Base-by-base conservation (phyloP, 176 grass and related monocot species). In the Phoenix roebelenii region DNA sequence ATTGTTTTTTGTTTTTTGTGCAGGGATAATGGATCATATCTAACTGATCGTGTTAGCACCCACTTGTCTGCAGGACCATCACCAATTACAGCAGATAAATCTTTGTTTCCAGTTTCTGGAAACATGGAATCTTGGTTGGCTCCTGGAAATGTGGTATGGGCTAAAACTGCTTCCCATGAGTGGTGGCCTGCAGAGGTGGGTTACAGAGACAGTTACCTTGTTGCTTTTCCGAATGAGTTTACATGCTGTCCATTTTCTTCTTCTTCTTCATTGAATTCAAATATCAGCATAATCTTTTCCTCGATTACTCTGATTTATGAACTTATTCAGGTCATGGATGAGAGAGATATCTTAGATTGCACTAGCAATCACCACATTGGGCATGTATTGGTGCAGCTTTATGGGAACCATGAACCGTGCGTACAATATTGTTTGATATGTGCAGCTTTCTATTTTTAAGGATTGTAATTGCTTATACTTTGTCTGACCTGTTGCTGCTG, bases 171-270 rank as follows among this genome's bases (percentile, higher is more conserved):
- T 49, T 24, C 55, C 29, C 60, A 80, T 52, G 78, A 70, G 6
- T 80, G 78, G 78, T 80, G 78, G 78, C 78, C 78, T 57, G 78
- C 78, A 50, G 64, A 74, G 78, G 78, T 80, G 69, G 52, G 6
- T 28, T 19, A 16, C 54, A 53, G 15, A 69, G 18, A 35, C 48
- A 39, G 0, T 3, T 61, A 5, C 55, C 32, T 63, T 14, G 7
- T 44, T 55, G 49, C 51, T 49, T 63, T 22, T 44, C 5, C 16
- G 64, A n/a, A 50, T 50, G 55, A 17, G 26, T 14, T 50, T 39
- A 29, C 57, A 55, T 30, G 30, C 16, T 24, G 52, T 6, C 19
- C 18, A 23, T 3, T 56, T 56, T 22, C 9, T 20, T 23, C 14
- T n/a, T 54, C n/a, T 56, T 56, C 54, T 56, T 44, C 10, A 12